phyloP scores from a whole-genome alignment of 768 basidiomycete genomes.

The Ramaria sp. region DNA sequence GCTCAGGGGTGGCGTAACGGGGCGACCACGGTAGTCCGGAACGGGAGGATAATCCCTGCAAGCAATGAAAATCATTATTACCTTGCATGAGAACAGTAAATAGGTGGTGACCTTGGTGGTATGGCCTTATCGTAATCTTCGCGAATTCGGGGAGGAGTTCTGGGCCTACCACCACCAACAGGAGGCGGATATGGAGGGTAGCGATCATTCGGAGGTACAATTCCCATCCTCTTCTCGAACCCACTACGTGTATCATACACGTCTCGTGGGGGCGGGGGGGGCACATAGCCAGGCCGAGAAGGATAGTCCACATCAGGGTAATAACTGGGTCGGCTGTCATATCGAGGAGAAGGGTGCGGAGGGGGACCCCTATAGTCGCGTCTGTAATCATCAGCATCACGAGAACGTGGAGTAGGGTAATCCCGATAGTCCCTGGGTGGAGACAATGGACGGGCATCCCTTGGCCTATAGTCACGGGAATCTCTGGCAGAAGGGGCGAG shows the following conservation, averaged over 20 bases:
- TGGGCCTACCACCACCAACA: conserved; percentile 36
- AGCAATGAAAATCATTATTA: conserved; percentile 1
- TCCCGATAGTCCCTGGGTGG: conserved; percentile 57
- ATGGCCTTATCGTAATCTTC: conserved; percentile 58
- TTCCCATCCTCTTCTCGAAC: conserved; percentile 28
- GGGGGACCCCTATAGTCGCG: conserved; percentile 33
- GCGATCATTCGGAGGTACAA: conserved; percentile 30
- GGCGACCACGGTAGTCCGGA: conserved; percentile 41
- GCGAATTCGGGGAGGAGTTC: conserved; percentile 44
- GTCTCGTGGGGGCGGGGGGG: conserved; percentile 32
- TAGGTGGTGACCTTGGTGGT: conserved; percentile 37
- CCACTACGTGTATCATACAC: conserved; percentile 33
- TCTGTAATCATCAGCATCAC: conserved; percentile 66
- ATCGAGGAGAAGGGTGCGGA: conserved; percentile 41
- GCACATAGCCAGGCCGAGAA: conserved; percentile 32
- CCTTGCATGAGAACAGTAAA: background rate
- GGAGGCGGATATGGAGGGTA: conserved; percentile 34
- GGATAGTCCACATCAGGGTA: conserved; percentile 34
- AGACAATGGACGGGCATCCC: conserved; percentile 33
- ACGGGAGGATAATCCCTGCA: conserved; percentile 46
- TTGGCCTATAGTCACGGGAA: conserved; percentile 40
- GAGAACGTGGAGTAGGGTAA: conserved; percentile 39
- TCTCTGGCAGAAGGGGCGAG: conserved; percentile 24
- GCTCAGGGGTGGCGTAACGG: conserved; percentile 36
- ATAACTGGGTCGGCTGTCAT: conserved; percentile 41